Conservation (phyloP, 306 rosid species). For the Astragalus glycyphyllos region DNA sequence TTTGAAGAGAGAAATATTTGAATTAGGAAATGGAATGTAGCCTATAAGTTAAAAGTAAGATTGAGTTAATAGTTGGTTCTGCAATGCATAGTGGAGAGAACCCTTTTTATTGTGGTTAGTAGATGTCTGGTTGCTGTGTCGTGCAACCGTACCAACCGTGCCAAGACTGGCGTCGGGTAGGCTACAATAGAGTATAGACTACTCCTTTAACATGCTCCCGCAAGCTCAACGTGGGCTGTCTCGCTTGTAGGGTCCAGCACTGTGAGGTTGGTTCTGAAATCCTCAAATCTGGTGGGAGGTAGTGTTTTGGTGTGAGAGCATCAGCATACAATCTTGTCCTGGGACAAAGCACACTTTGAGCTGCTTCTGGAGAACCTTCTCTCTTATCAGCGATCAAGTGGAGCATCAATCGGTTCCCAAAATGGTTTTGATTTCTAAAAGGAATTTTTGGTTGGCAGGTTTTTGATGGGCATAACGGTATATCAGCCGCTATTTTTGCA, state of each 20-base stretch:
- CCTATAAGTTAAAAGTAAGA: neutral
- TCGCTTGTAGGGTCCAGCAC: too few species aligned
- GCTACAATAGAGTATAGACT: too few species aligned
- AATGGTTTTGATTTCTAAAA: constrained; percentile 48
- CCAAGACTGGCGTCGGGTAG: too few species aligned
- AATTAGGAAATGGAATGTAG: constrained; percentile 36
- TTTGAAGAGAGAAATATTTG: constrained; percentile 2
- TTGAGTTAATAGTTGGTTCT: constrained; percentile 34
- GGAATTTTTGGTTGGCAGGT: constrained; percentile 68
- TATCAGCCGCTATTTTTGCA: constrained; percentile 92
- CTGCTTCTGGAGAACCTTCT: too few species aligned
- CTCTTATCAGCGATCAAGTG: constrained; percentile 40
- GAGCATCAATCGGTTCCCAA: constrained; percentile 40
- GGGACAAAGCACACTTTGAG: too few species aligned
- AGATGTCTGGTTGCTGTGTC: constrained; percentile 5
- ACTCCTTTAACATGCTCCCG: too few species aligned
- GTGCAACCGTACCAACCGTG: too few species aligned
- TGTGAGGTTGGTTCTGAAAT: too few species aligned
- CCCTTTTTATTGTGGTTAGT: constrained; percentile 29
- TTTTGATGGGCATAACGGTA: constrained; percentile 97
- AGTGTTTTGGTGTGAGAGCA: too few species aligned
- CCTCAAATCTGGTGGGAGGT: too few species aligned
- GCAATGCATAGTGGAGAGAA: neutral
- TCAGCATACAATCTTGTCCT: too few species aligned
- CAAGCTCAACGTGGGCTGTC: too few species aligned